Conservation (phyloP, 176 grass and related monocot species). For the Cymbopogon citratus region DNA sequence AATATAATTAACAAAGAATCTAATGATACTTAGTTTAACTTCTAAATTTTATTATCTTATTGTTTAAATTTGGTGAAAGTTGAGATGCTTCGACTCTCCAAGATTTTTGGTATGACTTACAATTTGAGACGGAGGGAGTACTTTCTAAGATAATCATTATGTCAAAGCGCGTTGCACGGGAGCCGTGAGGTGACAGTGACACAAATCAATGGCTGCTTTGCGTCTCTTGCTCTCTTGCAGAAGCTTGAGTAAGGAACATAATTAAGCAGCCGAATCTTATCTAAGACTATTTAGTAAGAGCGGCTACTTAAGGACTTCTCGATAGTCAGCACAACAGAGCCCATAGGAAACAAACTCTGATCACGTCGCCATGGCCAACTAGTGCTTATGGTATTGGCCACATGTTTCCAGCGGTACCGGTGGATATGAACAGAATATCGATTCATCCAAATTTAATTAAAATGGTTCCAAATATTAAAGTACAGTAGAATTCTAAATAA, state of each 20-base stretch:
- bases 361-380: not conserved
- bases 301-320: not conserved
- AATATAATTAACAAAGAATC: too few relatives aligned
- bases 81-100: too few relatives aligned
- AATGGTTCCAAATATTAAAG: not conserved
- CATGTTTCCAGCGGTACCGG: not conserved
- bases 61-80: too few relatives aligned
- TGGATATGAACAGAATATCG: not conserved
- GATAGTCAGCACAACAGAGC: not conserved
- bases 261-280: too few relatives aligned
- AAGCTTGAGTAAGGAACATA: too few relatives aligned
- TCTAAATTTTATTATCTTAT: too few relatives aligned
- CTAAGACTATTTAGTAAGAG: not conserved
- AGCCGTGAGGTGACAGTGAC: not conserved
- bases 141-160: not conserved
- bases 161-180: conserved; percentile 1
- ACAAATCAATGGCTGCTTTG: not conserved
- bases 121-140: too few relatives aligned
- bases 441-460: not conserved
- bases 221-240: not conserved
- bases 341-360: not conserved
- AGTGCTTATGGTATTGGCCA: not conserved
- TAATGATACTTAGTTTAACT: too few relatives aligned
- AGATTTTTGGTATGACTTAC: too few relatives aligned
- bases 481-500: not conserved